Percentiles rank a stretch among this genome's conserved stretches.
Evolutionary conservation across 2,329 filamentous ascomycete species (phyloP).

Genomic region (Botrytis tulipae): DNA sequence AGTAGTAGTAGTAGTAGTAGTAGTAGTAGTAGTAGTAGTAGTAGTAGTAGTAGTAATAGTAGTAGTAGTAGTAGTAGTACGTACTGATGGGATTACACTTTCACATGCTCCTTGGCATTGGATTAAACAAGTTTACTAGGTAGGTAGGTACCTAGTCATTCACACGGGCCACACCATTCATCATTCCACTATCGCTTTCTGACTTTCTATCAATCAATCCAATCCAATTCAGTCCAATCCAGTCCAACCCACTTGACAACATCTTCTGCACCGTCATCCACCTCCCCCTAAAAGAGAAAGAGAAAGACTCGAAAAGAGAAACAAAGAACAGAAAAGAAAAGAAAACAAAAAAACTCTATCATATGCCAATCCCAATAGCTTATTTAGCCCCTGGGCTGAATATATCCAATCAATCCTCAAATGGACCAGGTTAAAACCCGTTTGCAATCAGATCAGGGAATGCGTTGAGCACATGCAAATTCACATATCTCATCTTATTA

Average conservation of each 20-base stretch:
- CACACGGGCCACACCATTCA: background rate
- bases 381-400: background rate
- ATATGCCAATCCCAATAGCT: background rate
- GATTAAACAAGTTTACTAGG: background rate
- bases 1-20: too few species aligned
- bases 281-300: background rate
- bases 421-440: background rate
- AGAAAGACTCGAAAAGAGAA: background rate
- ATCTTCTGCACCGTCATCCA: conserved; percentile 3
- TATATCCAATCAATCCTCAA: background rate
- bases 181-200: background rate
- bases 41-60: too few species aligned
- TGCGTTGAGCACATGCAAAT: conserved; percentile 15
- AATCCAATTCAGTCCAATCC: background rate
- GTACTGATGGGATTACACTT: background rate
- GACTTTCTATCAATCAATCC: background rate
- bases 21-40: too few species aligned
- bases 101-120: conserved; percentile 17
- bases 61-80: too few species aligned
- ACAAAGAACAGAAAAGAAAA: background rate
- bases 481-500: conserved; percentile 11
- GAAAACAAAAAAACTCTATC: background rate
- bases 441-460: conserved; percentile 11
- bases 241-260: background rate
- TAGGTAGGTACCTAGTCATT: background rate